phyloP scores from a whole-genome alignment of 148 eudicot genomes.

The Rhododendron griersonianum region DNA sequence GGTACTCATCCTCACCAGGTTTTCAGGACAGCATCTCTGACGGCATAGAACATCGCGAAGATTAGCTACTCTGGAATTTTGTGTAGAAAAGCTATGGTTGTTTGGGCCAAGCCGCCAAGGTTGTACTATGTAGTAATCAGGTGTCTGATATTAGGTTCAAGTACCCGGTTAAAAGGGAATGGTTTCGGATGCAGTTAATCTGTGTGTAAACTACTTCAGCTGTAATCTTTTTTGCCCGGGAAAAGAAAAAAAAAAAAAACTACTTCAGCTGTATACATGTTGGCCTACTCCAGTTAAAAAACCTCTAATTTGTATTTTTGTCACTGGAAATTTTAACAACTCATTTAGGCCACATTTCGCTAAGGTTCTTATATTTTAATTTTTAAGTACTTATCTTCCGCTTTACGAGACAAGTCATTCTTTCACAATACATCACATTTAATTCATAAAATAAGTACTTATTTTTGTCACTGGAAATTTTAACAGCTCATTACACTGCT shows the following conservation, averaged over 20 bases:
- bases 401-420: too few relatives aligned
- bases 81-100: not conserved
- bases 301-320: not conserved
- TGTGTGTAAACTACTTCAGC: not conserved
- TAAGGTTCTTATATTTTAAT: too few relatives aligned
- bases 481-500: not conserved
- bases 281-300: not conserved
- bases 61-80: constrained; percentile 15
- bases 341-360: not conserved
- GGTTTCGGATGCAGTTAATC: not conserved
- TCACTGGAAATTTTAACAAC: not conserved
- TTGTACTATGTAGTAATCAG: not conserved
- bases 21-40: constrained; percentile 39
- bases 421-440: too few relatives aligned
- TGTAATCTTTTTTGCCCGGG: too few relatives aligned
- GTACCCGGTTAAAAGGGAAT: not conserved
- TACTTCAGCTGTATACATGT: not conserved
- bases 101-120: not conserved
- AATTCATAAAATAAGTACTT: not conserved
- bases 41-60: constrained; percentile 17
- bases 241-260: not conserved
- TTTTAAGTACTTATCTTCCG: too few relatives aligned
- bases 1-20: constrained; percentile 33
- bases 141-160: not conserved
- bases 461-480: not conserved